Evolutionary conservation across 1,139 yeast species (phyloP).

Genomic region (Hemisphaericaspora xylofermentans): DNA sequence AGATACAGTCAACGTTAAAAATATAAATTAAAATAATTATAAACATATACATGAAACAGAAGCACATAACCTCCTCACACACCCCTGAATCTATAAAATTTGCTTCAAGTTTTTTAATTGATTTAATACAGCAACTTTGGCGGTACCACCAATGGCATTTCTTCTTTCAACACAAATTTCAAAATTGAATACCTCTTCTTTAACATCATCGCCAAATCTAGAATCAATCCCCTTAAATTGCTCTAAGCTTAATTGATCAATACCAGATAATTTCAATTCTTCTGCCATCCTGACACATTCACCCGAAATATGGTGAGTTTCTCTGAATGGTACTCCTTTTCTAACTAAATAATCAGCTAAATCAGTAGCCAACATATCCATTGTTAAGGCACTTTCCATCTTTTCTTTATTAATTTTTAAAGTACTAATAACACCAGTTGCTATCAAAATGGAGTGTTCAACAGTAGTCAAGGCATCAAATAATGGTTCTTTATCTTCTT

Average conservation of each 20-base stretch:
- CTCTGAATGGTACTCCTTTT: slow-evolving; percentile 98
- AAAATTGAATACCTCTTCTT: slow-evolving; percentile 74
- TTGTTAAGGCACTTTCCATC: slow-evolving; percentile 87
- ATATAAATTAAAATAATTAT: neutral
- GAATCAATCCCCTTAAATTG: slow-evolving; percentile 78
- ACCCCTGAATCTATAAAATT: slow-evolving; percentile 2
- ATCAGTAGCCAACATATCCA: slow-evolving; percentile 99
- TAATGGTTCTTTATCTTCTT: slow-evolving; percentile 97
- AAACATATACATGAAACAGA: too few species aligned
- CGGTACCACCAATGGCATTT: slow-evolving; percentile 95
- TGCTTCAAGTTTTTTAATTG: slow-evolving; percentile 56
- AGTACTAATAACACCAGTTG: slow-evolving; percentile 94
- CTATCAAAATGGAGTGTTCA: slow-evolving; percentile 88
- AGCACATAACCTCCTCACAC: neutral
- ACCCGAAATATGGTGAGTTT: slow-evolving; percentile 97
- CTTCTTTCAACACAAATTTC: slow-evolving; percentile 96
- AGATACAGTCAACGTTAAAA: neutral
- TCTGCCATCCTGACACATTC: slow-evolving; percentile 94
- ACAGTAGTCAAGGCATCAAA: slow-evolving; percentile 89
- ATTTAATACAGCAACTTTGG: slow-evolving; percentile 78
- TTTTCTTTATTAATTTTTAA: slow-evolving; percentile 65
- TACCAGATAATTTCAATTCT: slow-evolving; percentile 68
- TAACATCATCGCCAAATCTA: slow-evolving; percentile 78
- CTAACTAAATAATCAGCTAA: slow-evolving; percentile 96
- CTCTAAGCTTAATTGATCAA: slow-evolving; percentile 72